A percentile compares a stretch with the other conserved stretches of the same genome.
These are phyloP conservation scores for Lachnellula subtilissima DNA, from an alignment of 2,329 filamentous ascomycete genomes.

Conservation along the genomic window DNA sequence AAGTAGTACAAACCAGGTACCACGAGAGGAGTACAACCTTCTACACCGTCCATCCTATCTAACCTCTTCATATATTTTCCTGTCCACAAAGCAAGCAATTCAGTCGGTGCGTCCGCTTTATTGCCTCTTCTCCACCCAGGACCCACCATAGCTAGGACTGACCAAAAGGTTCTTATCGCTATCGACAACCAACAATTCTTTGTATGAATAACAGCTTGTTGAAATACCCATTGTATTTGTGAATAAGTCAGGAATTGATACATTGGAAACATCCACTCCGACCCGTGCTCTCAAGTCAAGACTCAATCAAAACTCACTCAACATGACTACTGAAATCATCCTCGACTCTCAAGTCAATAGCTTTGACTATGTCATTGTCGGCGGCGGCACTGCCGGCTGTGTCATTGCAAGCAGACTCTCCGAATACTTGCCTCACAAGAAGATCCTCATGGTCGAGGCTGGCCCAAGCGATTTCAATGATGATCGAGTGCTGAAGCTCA, in stretches of 20 bases:
- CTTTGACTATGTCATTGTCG: conserved; percentile 47
- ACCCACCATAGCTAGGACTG: neutral
- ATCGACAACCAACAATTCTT: conserved; percentile 1
- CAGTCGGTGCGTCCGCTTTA: too few species aligned
- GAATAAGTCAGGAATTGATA: too few species aligned
- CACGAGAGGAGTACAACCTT: too few species aligned
- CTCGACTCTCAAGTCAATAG: conserved; percentile 28
- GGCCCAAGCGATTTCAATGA: conserved; percentile 87
- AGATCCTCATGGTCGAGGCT: conserved; percentile 78
- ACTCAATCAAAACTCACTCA: neutral
- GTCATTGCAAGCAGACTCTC: conserved; percentile 45
- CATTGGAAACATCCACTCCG: too few species aligned
- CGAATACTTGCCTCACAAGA: conserved; percentile 78
- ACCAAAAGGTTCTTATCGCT: conserved; percentile 11
- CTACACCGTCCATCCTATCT: neutral
- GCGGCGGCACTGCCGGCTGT: conserved; percentile 47
- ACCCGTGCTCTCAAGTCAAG: neutral
- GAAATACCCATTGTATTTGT: too few species aligned
- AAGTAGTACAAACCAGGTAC: too few species aligned
- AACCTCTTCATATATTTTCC: neutral
- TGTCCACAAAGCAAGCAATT: too few species aligned
- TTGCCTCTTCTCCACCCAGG: neutral
- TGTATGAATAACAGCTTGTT: too few species aligned
- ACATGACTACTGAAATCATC: conserved; percentile 30
- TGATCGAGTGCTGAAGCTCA: conserved; percentile 78